Percentiles rank a stretch among this genome's conserved stretches.
phyloP scores from a whole-genome alignment of 2,329 filamentous ascomycete genomes.

The Metarhizium brunneum region DNA sequence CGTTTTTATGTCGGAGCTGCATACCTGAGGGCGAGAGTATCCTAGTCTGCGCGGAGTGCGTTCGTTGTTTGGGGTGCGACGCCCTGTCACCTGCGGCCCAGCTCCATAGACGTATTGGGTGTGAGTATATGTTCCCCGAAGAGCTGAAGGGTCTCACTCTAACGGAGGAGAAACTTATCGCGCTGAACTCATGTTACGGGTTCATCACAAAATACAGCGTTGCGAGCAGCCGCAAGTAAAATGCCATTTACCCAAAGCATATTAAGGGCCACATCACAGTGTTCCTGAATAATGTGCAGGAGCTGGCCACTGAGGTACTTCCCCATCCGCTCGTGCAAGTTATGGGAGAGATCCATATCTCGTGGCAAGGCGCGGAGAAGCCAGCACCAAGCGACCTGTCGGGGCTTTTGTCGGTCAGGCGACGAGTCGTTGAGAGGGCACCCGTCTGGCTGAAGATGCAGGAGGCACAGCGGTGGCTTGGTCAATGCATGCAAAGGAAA shows the following conservation, averaged over 20 bases:
- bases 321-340: conserved; percentile 7
- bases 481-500: too few relatives aligned
- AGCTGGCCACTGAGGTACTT: conserved; percentile 6
- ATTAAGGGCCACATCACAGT: conserved; percentile 10
- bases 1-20: too few relatives aligned
- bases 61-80: not conserved
- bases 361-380: conserved; percentile 6
- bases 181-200: conserved; percentile 1
- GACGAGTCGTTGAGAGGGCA: conserved; percentile 7
- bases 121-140: not conserved
- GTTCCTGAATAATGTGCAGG: conserved; percentile 11
- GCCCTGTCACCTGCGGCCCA: not conserved
- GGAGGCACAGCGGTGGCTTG: too few relatives aligned
- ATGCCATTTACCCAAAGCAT: conserved; percentile 5
- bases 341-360: conserved; percentile 7
- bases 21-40: not conserved
- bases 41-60: not conserved
- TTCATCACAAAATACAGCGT: conserved; percentile 3
- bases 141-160: not conserved
- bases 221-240: not conserved
- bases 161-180: not conserved
- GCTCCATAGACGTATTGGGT: too few relatives aligned
- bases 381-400: conserved; percentile 5
- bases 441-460: conserved; percentile 8
- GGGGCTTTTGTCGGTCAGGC: conserved; percentile 5